Conservation (phyloP, 2,329 filamentous ascomycete species). For the Ophiocordyceps unilateralis region DNA sequence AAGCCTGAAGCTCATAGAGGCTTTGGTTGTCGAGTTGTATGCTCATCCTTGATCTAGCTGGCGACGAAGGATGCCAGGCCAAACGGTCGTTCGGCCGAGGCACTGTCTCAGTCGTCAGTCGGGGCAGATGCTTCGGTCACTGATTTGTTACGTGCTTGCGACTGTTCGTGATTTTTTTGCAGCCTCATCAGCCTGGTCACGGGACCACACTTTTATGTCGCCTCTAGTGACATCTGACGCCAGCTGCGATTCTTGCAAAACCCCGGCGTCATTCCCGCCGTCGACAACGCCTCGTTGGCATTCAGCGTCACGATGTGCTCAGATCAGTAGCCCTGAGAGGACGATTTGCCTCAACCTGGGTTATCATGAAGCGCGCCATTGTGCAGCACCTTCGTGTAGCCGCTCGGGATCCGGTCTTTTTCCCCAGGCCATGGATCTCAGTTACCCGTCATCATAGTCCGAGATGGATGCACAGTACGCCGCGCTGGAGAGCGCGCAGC, state of each 20-base stretch:
- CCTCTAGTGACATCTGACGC: no score
- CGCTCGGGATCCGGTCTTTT: background rate
- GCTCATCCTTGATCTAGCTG: background rate
- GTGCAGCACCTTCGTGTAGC: constrained; percentile 5
- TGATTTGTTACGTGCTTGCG: no score
- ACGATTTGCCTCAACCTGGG: background rate
- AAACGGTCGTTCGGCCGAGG: background rate
- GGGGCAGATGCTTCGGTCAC: no score
- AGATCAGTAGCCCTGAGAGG: background rate
- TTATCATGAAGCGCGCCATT: constrained; percentile 6
- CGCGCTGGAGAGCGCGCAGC: constrained; percentile 5
- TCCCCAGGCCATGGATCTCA: background rate
- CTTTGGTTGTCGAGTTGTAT: background rate
- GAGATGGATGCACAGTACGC: constrained; percentile 5
- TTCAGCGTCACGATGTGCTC: background rate
- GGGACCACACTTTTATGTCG: no score
- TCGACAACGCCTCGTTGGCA: background rate
- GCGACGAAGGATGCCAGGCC: background rate
- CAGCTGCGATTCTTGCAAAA: background rate
- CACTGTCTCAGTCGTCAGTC: no score
- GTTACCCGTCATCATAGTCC: background rate
- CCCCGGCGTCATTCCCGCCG: background rate
- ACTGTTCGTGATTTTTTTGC: no score
- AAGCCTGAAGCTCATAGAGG: constrained; percentile 17
- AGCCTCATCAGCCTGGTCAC: no score